Conservation (phyloP, 768 basidiomycete genomes). For the Rhodotorula babjevae region DNA sequence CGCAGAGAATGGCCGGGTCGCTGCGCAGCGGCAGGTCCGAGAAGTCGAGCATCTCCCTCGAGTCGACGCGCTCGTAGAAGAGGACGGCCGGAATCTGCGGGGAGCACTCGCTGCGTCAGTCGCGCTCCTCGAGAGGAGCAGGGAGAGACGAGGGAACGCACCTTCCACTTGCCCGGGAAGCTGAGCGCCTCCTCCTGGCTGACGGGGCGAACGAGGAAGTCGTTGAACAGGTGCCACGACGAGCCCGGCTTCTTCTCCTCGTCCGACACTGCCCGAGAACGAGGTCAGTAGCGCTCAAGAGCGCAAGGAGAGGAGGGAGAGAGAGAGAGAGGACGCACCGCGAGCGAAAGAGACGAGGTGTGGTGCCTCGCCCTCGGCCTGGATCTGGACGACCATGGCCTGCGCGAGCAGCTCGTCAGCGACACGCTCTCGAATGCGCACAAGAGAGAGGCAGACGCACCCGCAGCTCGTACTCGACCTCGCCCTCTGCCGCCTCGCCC, state of each 20-base stretch:
- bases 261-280: conserved; percentile 34
- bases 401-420: conserved; percentile 44
- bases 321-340: conserved; percentile 33
- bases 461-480: conserved; percentile 65
- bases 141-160: conserved; percentile 44
- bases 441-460: conserved; percentile 52
- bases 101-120: neutral
- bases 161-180: conserved; percentile 91
- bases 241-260: conserved; percentile 50
- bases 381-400: conserved; percentile 77
- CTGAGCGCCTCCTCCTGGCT: conserved; percentile 79
- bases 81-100: conserved; percentile 76
- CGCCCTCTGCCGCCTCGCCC: conserved; percentile 51
- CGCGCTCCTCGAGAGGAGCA: too few species aligned
- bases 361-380: conserved; percentile 63
- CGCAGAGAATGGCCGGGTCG: conserved; percentile 60
- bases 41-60: conserved; percentile 59
- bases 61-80: conserved; percentile 75
- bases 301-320: too few species aligned
- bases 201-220: conserved; percentile 82
- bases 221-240: conserved; percentile 95
- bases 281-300: neutral
- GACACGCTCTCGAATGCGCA: neutral
- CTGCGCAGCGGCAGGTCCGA: conserved; percentile 60
- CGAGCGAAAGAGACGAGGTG: conserved; percentile 86